A percentile compares a stretch with the other conserved stretches of the same genome.
These are phyloP conservation scores for Heliamphora exappendiculata DNA, from an alignment of 148 eudicot species.

Conservation along the genomic window DNA sequence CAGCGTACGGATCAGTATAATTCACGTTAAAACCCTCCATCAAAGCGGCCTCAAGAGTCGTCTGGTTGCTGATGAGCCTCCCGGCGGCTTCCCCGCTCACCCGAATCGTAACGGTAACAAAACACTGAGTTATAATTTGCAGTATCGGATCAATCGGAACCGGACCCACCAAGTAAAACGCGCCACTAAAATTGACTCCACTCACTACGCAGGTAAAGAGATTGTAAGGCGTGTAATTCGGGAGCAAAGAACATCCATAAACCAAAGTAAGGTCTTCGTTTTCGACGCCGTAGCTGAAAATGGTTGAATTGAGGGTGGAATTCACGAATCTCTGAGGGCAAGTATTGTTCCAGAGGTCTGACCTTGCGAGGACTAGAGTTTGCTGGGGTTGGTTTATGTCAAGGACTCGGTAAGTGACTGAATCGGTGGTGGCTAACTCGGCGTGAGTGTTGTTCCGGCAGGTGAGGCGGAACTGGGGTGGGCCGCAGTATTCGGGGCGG, in stretches of 20 bases:
- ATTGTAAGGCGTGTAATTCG: not conserved
- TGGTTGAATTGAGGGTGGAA: slow-evolving; percentile 23
- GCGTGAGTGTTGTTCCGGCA: slow-evolving; percentile 14
- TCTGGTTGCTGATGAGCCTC: slow-evolving; percentile 6
- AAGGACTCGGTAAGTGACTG: slow-evolving; percentile 27
- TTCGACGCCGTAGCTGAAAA: not conserved
- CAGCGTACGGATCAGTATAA: slow-evolving; percentile 17
- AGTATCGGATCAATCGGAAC: slow-evolving; percentile 29
- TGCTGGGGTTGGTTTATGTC: slow-evolving; percentile 13
- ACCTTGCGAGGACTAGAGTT: slow-evolving; percentile 21
- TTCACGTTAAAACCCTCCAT: slow-evolving; percentile 29
- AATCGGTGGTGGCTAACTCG: slow-evolving; percentile 17
- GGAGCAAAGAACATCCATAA: slow-evolving; percentile 27
- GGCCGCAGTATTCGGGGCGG: slow-evolving; percentile 42
- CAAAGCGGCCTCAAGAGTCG: slow-evolving; percentile 24
- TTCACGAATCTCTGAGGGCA: slow-evolving; percentile 27
- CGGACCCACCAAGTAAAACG: slow-evolving; percentile 28
- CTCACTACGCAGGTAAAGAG: slow-evolving; percentile 19
- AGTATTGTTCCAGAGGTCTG: slow-evolving; percentile 22
- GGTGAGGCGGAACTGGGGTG: slow-evolving; percentile 30
- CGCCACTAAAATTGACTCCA: slow-evolving; percentile 7
- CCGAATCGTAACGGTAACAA: slow-evolving; percentile 15
- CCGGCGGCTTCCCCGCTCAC: slow-evolving; percentile 9
- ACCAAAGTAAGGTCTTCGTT: slow-evolving; percentile 17
- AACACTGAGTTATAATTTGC: slow-evolving; percentile 9